Conservation (phyloP, 2,329 filamentous ascomycete species). For the Bisporella sp. region DNA sequence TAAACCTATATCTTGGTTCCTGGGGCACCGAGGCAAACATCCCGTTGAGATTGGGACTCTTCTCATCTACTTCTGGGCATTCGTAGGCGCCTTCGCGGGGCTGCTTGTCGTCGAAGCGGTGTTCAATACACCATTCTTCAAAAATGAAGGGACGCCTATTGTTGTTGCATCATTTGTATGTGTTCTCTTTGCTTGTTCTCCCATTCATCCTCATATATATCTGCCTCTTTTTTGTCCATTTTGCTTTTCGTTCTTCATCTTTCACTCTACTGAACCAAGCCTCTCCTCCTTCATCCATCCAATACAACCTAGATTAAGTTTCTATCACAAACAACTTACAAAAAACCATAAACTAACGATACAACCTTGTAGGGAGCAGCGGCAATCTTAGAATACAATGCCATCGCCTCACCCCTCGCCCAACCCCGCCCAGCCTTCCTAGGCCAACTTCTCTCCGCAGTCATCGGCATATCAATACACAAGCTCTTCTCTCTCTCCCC, state of each 20-base stretch:
- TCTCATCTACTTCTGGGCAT: slow-evolving; percentile 52
- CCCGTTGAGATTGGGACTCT: slow-evolving; percentile 46
- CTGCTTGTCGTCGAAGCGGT: slow-evolving; percentile 53
- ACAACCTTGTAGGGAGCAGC: slow-evolving; percentile 47
- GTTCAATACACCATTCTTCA: slow-evolving; percentile 45
- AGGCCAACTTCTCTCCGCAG: slow-evolving; percentile 57
- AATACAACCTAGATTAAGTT: no score
- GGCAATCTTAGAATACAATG: slow-evolving; percentile 68
- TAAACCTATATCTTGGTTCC: slow-evolving; percentile 56
- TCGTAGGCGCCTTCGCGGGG: slow-evolving; percentile 57
- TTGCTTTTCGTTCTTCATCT: no score
- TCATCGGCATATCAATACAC: slow-evolving; percentile 53
- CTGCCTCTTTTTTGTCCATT: no score
- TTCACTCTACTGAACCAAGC: no score
- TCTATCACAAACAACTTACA: no score
- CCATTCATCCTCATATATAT: no score
- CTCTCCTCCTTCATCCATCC: no score
- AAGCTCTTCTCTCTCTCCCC: slow-evolving; percentile 54
- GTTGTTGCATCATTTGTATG: slow-evolving; percentile 46
- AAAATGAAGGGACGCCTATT: slow-evolving; percentile 44
- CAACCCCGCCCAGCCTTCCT: slow-evolving; percentile 65
- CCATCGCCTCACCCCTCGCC: slow-evolving; percentile 63
- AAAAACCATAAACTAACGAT: neutral
- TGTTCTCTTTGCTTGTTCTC: neutral
- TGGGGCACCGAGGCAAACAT: slow-evolving; percentile 50